These are phyloP conservation scores for Xerocomellus intermedius DNA, from an alignment of 768 basidiomycete genomes.

Conservation along the genomic window DNA sequence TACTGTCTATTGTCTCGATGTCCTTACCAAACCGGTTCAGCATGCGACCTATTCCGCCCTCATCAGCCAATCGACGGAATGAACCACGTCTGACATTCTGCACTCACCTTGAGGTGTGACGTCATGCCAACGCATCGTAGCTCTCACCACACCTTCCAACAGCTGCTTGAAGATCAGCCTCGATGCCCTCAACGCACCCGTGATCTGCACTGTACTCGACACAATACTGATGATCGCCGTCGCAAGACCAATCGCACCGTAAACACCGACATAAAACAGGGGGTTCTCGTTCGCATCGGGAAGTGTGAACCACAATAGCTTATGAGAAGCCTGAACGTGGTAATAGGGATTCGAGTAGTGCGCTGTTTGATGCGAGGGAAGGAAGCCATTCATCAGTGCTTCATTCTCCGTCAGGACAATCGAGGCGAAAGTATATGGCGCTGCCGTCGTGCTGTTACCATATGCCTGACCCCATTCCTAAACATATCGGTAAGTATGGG, in stretches of 20 bases:
- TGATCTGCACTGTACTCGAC: slow-evolving; percentile 54
- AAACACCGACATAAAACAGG: slow-evolving; percentile 69
- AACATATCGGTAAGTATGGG: not conserved
- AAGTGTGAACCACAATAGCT: slow-evolving; percentile 21
- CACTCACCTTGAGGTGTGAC: slow-evolving; percentile 70
- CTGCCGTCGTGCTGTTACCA: not conserved
- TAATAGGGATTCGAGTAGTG: slow-evolving; percentile 17
- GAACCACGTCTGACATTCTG: not conserved
- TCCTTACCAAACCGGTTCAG: slow-evolving; percentile 88
- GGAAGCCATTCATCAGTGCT: slow-evolving; percentile 23
- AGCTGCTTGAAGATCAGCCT: slow-evolving; percentile 46
- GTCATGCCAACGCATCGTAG: slow-evolving; percentile 85
- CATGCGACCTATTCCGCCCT: slow-evolving; percentile 57
- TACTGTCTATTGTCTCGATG: slow-evolving; percentile 82
- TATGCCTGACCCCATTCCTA: slow-evolving; percentile 33
- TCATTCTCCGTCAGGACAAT: slow-evolving; percentile 29
- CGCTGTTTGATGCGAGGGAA: slow-evolving; percentile 18
- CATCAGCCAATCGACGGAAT: not conserved
- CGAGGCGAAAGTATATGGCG: slow-evolving; percentile 21
- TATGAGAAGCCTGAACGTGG: slow-evolving; percentile 13
- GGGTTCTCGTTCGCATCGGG: slow-evolving; percentile 60
- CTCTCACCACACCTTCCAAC: slow-evolving; percentile 67
- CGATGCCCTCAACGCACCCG: slow-evolving; percentile 44
- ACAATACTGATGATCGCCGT: slow-evolving; percentile 47
- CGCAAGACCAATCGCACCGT: slow-evolving; percentile 56